Percentiles rank a stretch among this genome's conserved stretches.
Conservation (phyloP, 139 green algal species). For the Chlorokybus atmophyticus region DNA sequence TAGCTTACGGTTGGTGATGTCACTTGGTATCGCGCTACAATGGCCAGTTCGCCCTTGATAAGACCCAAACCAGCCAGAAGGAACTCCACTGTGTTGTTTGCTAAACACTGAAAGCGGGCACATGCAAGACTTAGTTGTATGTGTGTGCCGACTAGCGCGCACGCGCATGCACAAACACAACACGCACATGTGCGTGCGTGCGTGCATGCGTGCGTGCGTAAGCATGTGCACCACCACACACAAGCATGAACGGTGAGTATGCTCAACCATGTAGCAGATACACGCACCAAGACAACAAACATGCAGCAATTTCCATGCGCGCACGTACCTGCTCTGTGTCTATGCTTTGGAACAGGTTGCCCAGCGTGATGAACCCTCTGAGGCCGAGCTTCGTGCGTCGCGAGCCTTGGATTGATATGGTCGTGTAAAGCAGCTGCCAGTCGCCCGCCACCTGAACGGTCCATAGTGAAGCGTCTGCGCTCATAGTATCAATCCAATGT, state of each 20-base stretch:
- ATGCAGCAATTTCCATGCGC: no score
- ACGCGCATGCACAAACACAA: no score
- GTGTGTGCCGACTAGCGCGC: no score
- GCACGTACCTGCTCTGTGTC: constrained; percentile 27
- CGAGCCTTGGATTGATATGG: constrained; percentile 57
- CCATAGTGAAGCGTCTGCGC: background rate
- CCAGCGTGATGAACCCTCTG: constrained; percentile 57
- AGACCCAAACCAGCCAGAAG: constrained; percentile 38
- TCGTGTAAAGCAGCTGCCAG: constrained; percentile 65
- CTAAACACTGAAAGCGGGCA: constrained; percentile 10
- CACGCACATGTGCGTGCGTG: no score
- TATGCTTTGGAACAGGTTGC: constrained; percentile 56
- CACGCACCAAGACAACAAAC: no score
- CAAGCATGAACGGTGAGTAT: no score
- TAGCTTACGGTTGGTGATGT: constrained; percentile 9
- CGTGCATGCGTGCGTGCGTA: no score
- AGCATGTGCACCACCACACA: no score
- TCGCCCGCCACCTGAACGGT: constrained; percentile 30
- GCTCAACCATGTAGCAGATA: no score
- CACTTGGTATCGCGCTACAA: constrained; percentile 33
- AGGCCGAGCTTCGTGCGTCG: constrained; percentile 65
- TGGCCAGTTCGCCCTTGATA: constrained; percentile 43
- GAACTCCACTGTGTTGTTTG: constrained; percentile 47
- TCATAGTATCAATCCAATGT: background rate
- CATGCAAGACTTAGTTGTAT: no score